phyloP scores from a whole-genome alignment of 306 rosid species.

The Begonia peltatifolia region DNA sequence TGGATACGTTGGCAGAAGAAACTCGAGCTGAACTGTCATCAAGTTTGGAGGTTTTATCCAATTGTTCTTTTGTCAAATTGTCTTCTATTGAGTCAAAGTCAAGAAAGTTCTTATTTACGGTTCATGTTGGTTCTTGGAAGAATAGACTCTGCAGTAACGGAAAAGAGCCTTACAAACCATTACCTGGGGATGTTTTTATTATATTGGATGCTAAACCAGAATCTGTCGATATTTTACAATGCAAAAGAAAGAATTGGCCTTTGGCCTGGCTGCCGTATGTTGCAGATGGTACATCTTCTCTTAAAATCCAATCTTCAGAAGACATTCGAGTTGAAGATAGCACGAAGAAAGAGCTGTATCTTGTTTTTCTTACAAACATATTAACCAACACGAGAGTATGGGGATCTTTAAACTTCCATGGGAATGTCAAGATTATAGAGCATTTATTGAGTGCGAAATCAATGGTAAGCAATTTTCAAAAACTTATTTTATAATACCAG shows the following conservation, averaged over 20 bases:
- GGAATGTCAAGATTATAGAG: constrained; percentile 14
- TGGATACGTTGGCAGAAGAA: constrained; percentile 48
- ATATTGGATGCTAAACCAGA: constrained; percentile 39
- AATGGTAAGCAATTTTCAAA: constrained; percentile 19
- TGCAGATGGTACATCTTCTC: constrained; percentile 13
- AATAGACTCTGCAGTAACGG: constrained; percentile 19
- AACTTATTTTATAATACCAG: too few species aligned
- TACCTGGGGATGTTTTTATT: constrained; percentile 43
- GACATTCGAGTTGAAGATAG: constrained; percentile 15
- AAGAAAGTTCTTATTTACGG: constrained; percentile 4
- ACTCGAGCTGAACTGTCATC: constrained; percentile 32
- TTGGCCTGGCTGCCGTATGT: constrained; percentile 17
- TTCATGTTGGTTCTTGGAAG: constrained; percentile 25
- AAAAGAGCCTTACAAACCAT: constrained; percentile 32
- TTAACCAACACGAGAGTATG: constrained; percentile 38
- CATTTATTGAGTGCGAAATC: constrained; percentile 14
- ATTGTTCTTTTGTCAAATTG: constrained; percentile 36
- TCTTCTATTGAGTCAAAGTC: constrained; percentile 9
- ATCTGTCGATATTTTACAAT: constrained; percentile 22
- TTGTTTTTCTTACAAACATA: constrained; percentile 35
- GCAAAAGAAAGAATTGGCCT: constrained; percentile 28
- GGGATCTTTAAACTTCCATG: constrained; percentile 33
- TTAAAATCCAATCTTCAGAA: constrained; percentile 26
- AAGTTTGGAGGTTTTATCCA: constrained; percentile 23
- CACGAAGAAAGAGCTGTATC: constrained; percentile 13